Evolutionary conservation across 176 grass and related monocot genomes (phyloP), one percentile per base, ranked within the genome.

Genomic region (Zoysia japonica): DNA sequence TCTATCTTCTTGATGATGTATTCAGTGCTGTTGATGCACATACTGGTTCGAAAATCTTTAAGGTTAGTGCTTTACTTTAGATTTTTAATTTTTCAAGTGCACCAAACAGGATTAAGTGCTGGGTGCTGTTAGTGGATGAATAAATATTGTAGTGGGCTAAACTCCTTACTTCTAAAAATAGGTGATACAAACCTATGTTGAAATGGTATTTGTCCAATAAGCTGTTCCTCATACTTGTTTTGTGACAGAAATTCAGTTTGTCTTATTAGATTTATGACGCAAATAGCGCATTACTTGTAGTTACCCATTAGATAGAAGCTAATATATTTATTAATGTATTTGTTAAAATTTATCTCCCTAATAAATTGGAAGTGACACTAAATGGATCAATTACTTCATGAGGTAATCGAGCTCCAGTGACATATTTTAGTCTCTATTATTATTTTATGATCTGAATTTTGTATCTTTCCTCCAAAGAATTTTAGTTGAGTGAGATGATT

Each of bases 21-120:
- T 93, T 93, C 28, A 93, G 91, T 57, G 91, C 91, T 53, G 87
- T 93, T 52, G 91, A 93, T 87, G 91, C 91, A 44, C 91, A 93
- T n/a, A 93, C 91, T 53, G 91, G 91, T 37, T 93, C 91, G 3
- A 81, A 72, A 38, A 89, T 93, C 64, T 93, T 93, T 17, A 93
- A 80, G 91, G 91, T 90, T 74, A 66, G 11, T 5, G 19, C 0
- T 35, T 72, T 79, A 2, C 2, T 77, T 64, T 41, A 14, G 0
- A 9, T 43, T 6, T 50, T 41, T 6, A 5, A 9, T 6, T 69
- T 67, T 42, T 57, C 11, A 60, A 14, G 14, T 2, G 1, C 12
- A 12, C 28, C 17, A 65, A 12, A 15, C 47, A 19, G 15, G 50
- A 65, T 20, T 40, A 67, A 37, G 45, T 51, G 14, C 15, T 63